Evolutionary conservation across 306 rosid genomes (phyloP).

Genomic region (Fragaria ananassa): DNA sequence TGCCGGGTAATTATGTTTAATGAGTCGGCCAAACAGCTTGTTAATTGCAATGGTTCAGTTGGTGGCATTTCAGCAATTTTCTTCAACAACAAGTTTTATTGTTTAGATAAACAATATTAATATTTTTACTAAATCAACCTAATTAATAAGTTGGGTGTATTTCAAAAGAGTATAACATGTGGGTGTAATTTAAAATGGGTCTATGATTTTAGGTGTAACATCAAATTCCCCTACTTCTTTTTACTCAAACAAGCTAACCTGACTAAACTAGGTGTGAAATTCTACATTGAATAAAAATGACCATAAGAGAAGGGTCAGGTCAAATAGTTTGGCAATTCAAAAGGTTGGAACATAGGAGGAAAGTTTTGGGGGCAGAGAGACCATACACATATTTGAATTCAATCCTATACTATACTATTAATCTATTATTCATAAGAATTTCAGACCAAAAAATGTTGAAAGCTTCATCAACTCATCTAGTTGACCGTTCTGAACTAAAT

Average conservation of each 20-base stretch:
- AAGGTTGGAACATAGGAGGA: not conserved
- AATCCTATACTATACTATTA: not conserved
- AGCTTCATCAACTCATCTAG: not conserved
- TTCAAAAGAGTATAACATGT: too few species aligned
- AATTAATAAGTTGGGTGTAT: too few species aligned
- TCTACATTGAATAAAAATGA: not conserved
- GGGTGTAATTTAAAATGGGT: too few species aligned
- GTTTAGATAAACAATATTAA: too few species aligned
- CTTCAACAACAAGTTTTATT: too few species aligned
- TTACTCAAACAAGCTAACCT: not conserved
- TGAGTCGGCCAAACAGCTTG: too few species aligned
- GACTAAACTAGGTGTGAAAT: not conserved
- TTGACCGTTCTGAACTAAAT: not conserved
- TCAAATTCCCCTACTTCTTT: too few species aligned
- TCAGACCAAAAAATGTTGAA: not conserved
- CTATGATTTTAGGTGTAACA: too few species aligned
- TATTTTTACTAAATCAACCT: too few species aligned
- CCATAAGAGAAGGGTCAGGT: not conserved
- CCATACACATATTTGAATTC: not conserved
- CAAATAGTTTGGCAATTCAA: not conserved
- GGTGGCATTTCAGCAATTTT: too few species aligned
- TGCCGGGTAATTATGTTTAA: too few species aligned
- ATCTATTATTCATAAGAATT: not conserved
- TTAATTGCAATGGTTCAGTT: too few species aligned
- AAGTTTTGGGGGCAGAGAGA: not conserved